A percentile compares a stretch with the other conserved stretches of the same genome.
Conservation (phyloP, 78 protist genomes). For the Cavenderia fasciculata region DNA sequence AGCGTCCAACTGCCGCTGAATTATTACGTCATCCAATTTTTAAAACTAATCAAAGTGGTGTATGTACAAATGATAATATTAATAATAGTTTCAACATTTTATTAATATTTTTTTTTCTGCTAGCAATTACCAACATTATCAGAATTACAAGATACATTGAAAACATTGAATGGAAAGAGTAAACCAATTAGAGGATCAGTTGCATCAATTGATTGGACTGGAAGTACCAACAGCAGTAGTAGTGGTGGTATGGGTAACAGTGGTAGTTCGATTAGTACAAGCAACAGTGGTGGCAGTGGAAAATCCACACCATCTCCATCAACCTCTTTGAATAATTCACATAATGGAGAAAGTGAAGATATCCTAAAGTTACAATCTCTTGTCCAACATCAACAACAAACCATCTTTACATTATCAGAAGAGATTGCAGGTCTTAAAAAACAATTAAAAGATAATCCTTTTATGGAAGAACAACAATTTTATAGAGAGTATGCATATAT, state of each 20-base stretch:
- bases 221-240: background rate
- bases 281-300: background rate
- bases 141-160: constrained; percentile 49
- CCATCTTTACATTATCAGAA: constrained; percentile 16
- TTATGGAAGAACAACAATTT: constrained; percentile 50
- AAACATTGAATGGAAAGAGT: constrained; percentile 33
- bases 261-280: background rate
- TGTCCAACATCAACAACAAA: constrained; percentile 9
- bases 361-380: background rate
- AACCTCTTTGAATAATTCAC: too few species aligned
- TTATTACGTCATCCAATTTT: constrained; percentile 68
- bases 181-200: constrained; percentile 25
- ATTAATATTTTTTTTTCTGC: background rate
- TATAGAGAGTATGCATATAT: constrained; percentile 42
- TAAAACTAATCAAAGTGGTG: background rate
- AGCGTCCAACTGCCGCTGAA: constrained; percentile 62
- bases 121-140: constrained; percentile 17
- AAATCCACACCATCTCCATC: too few species aligned
- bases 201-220: constrained; percentile 55
- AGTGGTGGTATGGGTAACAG: background rate
- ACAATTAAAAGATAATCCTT: constrained; percentile 7
- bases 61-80: background rate
- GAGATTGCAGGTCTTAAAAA: constrained; percentile 13
- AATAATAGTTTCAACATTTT: background rate
- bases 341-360: constrained; percentile 25